Evolutionary conservation across 2,329 filamentous ascomycete genomes (phyloP), one percentile per base, ranked within the genome.

Genomic region (Calonectria multiphialidica): DNA sequence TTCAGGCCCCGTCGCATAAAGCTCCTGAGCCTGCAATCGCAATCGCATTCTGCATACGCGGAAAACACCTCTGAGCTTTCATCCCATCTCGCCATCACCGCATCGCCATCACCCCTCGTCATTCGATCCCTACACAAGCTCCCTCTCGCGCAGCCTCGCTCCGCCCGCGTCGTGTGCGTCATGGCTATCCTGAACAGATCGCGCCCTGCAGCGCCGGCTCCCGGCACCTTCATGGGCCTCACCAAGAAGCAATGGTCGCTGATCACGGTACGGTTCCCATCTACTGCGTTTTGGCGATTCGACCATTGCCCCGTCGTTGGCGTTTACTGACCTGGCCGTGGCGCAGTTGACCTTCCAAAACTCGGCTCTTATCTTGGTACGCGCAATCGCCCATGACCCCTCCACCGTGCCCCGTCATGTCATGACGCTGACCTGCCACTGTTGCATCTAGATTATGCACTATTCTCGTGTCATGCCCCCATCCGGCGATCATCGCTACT

Each of bases 391-490:
- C 59, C 69, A 44, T 45, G 53, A 65, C 57, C 25, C 44, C 49
- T 57, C 70, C 69, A 63, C 49, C 61, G 62, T 21, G 53, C 49
- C 80, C 95, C 93, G 87, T 95, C 78, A 94, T 91, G 25, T 62
- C 57, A 89, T 94, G 93, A 95, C 86, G 63, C 68, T 80, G 70
- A 78, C 72, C 10, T 57, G 33, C 49, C 61, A 13, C 68, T 67
- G 25, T 33, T 63, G 44, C 47, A 33, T 33, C 21, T 80, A 96
- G 94, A 90, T 98, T 68, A 94, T 98, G 89, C 96, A 98, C 86
- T 98, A 98, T 84, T 98, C 96, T 35, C 92, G 96, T 76, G 92
- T 97, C 72, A 98, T 98, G 96, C 94, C 95, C n/a, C 89, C 92
- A 12, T 88, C 90, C 12, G 92, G 93, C 81, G 94, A 95, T 76